Conservation (phyloP, 2,329 filamentous ascomycete species). For the Trichoderma atrobrunneum region DNA sequence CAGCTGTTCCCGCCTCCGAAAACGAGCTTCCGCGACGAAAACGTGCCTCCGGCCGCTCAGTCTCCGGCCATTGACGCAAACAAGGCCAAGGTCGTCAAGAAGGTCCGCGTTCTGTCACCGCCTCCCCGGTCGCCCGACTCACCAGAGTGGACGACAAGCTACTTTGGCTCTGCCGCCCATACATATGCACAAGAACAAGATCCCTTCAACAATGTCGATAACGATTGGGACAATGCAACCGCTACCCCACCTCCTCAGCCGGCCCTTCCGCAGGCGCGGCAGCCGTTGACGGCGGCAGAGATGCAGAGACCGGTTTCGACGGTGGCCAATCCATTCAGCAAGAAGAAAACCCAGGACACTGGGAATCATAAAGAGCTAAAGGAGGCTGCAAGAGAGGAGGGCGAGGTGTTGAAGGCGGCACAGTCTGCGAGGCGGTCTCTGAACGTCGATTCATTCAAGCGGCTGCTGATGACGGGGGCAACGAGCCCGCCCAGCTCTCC, state of each 20-base stretch:
- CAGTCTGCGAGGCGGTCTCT: conserved; percentile 47
- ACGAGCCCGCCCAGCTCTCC: conserved; percentile 33
- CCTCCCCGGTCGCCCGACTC: conserved; percentile 59
- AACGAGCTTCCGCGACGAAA: conserved; percentile 17
- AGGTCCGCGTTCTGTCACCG: conserved; percentile 64
- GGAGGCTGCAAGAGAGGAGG: conserved; percentile 32
- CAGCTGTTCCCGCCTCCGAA: conserved; percentile 18
- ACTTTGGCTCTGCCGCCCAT: not conserved
- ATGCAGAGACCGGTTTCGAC: conserved; percentile 22
- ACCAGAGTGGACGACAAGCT: conserved; percentile 33
- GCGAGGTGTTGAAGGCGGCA: conserved; percentile 32
- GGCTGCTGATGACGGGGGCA: conserved; percentile 72
- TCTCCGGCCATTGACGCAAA: conserved; percentile 20
- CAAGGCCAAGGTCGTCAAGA: conserved; percentile 59
- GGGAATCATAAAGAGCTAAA: conserved; percentile 32
- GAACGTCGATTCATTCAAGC: conserved; percentile 76
- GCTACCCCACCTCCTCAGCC: conserved; percentile 26
- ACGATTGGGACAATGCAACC: conserved; percentile 29
- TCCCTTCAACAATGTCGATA: conserved; percentile 34
- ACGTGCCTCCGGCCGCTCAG: not conserved
- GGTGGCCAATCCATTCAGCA: conserved; percentile 50
- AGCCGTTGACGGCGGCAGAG: not conserved
- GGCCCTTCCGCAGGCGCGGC: conserved; percentile 11
- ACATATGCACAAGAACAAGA: conserved; percentile 25
- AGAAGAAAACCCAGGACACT: conserved; percentile 52